Percentiles rank a stretch among this genome's conserved stretches.
Conservation (phyloP, 2,329 filamentous ascomycete species). For the Trichothecium sympodiale region DNA sequence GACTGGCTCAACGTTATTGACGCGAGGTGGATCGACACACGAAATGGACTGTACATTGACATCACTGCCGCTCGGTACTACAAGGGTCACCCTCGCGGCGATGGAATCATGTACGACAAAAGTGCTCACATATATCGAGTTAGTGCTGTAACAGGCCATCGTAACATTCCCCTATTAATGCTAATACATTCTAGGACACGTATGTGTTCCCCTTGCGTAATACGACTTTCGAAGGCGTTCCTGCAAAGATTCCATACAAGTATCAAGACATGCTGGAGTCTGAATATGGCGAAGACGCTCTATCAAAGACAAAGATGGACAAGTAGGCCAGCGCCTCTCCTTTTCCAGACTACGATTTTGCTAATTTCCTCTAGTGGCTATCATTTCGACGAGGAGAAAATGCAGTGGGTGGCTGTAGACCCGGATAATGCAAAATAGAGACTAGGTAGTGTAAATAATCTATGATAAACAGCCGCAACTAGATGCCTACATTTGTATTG, state of each 20-base stretch:
- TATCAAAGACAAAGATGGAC: slow-evolving; percentile 39
- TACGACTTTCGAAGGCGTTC: slow-evolving; percentile 55
- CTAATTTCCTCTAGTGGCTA: slow-evolving; percentile 19
- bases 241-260: slow-evolving; percentile 53
- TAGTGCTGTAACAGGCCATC: slow-evolving; percentile 3
- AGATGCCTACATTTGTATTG: too few species aligned
- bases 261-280: slow-evolving; percentile 47
- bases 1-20: slow-evolving; percentile 34
- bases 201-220: slow-evolving; percentile 60
- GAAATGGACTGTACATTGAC: slow-evolving; percentile 36
- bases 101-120: slow-evolving; percentile 38
- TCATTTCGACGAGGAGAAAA: slow-evolving; percentile 24
- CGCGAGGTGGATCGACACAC: slow-evolving; percentile 36
- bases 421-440: background rate
- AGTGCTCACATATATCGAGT: slow-evolving; percentile 39
- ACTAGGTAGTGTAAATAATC: too few species aligned
- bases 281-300: slow-evolving; percentile 43
- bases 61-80: slow-evolving; percentile 40
- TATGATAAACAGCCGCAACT: too few species aligned
- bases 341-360: too few species aligned
- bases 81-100: slow-evolving; percentile 26
- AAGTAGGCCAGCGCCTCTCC: slow-evolving; percentile 27
- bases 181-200: slow-evolving; percentile 25
- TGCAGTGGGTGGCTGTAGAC: slow-evolving; percentile 1
- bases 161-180: background rate